A percentile compares a stretch with the other conserved stretches of the same genome.
phyloP scores from a whole-genome alignment of 441 rosid species.

The Kokia cookei region DNA sequence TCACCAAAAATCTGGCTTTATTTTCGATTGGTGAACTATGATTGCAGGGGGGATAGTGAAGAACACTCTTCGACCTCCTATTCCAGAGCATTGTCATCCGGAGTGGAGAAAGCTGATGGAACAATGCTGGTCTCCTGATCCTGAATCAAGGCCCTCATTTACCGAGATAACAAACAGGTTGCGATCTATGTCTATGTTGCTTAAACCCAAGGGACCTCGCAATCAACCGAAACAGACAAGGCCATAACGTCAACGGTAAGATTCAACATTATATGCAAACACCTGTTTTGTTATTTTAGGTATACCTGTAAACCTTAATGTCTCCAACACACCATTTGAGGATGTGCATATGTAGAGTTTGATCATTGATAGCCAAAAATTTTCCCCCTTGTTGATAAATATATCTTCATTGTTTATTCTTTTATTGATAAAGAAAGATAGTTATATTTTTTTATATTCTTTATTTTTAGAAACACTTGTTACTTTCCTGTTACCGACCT shows the following conservation, averaged over 20 bases:
- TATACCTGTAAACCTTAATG: not conserved
- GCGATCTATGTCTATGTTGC: slow-evolving; percentile 40
- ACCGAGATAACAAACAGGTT: slow-evolving; percentile 54
- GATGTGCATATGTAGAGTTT: slow-evolving; percentile 8
- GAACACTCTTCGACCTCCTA: slow-evolving; percentile 67
- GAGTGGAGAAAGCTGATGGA: slow-evolving; percentile 78
- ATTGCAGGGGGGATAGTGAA: slow-evolving; percentile 66
- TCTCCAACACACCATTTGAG: not conserved
- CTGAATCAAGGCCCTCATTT: slow-evolving; percentile 68
- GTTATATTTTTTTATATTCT: no score
- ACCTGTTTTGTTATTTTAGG: slow-evolving; percentile 8
- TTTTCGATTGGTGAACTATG: not conserved
- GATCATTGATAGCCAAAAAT: slow-evolving; percentile 1
- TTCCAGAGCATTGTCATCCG: slow-evolving; percentile 49
- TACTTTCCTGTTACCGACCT: no score
- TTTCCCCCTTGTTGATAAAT: not conserved
- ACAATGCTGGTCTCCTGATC: slow-evolving; percentile 68
- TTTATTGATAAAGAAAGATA: slow-evolving; percentile 1
- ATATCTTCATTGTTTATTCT: slow-evolving; percentile 22
- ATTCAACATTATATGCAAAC: not conserved
- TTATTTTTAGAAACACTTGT: no score
- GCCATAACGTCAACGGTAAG: slow-evolving; percentile 4
- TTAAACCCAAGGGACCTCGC: slow-evolving; percentile 26
- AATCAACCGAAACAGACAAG: slow-evolving; percentile 23
- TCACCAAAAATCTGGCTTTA: not conserved